Evolutionary conservation across 2,329 filamentous ascomycete genomes (phyloP), one percentile per base, ranked within the genome.

Genomic region (Alternaria metachromatica): DNA sequence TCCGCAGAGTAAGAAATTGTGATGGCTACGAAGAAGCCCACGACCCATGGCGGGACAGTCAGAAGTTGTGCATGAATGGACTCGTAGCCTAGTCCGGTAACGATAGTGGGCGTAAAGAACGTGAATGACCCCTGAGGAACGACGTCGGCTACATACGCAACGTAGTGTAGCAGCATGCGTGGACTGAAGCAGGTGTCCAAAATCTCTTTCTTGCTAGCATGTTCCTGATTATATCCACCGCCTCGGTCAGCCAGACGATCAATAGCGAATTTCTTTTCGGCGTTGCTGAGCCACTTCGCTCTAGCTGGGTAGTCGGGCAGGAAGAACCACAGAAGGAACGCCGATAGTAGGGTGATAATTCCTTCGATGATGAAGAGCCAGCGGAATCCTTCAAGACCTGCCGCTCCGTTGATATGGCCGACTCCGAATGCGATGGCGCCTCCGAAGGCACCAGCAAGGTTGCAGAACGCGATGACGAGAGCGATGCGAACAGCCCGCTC

Each of bases 41-140:
- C 58, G 10, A 60, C 50, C 50, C 58, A 60, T 10, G 89, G 88
- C 2, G 89, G 88, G 0, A 91, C 87, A 0, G 88, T 90, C 86
- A 91, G 88, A 15, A 91, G 77, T 76, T 91, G 89, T 4, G 89
- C 87, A 55, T 82, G 74, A 9, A 90, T 80, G 54, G 86, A 83
- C 15, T 85, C 75, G 66, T 84, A 87, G 1, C 84, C 84, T 3
- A 87, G 73, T 0, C 87, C 88, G 2, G 84, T 83, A 54, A 90
- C 87, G 58, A 92, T 91, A 2, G 87, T 88, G 0, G 90, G 90
- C 0, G 90, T 85, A 77, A 84, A 92, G 80, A 80, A 82, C 1
- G 87, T 88, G 30, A 91, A 79, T 1, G 62, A 66, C 6, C 58
- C 50, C 44, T 55, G 58, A 20, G 50, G 58, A 13, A 56, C 54